Evolutionary conservation across 169 alveolate species (phyloP).

Genomic region (Babesia microti): DNA sequence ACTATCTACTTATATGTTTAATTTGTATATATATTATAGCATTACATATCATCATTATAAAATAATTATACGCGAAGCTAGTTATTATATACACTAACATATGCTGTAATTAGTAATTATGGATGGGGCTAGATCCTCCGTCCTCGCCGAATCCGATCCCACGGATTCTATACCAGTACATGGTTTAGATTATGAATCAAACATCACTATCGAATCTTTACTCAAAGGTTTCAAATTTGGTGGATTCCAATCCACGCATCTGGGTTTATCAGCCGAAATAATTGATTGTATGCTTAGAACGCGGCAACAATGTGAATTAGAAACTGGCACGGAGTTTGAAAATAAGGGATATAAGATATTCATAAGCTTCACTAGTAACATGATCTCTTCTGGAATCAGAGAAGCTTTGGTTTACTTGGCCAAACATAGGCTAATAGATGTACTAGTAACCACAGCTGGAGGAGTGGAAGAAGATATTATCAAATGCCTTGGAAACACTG

Average conservation of each 20-base stretch:
- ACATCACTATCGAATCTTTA: constrained; percentile 34
- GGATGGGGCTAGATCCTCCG: too few species aligned
- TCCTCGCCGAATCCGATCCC: too few species aligned
- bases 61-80: too few species aligned
- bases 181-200: constrained; percentile 44
- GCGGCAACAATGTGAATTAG: constrained; percentile 44
- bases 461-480: constrained; percentile 99
- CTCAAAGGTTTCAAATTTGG: constrained; percentile 43
- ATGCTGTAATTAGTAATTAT: too few species aligned
- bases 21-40: too few species aligned
- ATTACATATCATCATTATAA: too few species aligned
- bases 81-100: too few species aligned
- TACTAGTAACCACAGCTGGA: constrained; percentile 94
- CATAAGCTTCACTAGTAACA: constrained; percentile 91
- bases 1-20: too few species aligned
- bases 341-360: constrained; percentile 74
- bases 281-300: constrained; percentile 50
- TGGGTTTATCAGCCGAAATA: constrained; percentile 62
- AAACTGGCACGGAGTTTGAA: constrained; percentile 25
- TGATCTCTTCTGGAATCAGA: constrained; percentile 91
- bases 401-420: constrained; percentile 85
- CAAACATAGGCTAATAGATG: constrained; percentile 85
- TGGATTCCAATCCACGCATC: constrained; percentile 64
- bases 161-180: too few species aligned
- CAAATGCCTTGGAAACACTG: constrained; percentile 87